Conservation (phyloP, 768 basidiomycete species). For the Stropharia rugosoannulata region DNA sequence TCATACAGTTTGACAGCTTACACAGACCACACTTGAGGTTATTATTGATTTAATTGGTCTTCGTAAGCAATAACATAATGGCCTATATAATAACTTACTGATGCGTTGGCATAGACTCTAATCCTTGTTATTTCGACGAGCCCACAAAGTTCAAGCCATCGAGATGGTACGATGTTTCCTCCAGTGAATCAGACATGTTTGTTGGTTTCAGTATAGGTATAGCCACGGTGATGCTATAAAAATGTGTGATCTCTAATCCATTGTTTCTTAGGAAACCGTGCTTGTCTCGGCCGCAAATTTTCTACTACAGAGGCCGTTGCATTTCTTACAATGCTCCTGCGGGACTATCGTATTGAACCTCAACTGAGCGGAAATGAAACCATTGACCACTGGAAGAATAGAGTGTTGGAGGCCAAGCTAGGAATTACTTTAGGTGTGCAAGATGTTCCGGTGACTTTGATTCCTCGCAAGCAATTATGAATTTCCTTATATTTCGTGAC, state of each 20-base stretch:
- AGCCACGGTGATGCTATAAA: constrained; percentile 5
- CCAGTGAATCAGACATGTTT: constrained; percentile 41
- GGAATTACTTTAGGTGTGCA: constrained; percentile 33
- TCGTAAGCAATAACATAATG: constrained; percentile 30
- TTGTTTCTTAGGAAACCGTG: constrained; percentile 39
- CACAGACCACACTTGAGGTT: constrained; percentile 23
- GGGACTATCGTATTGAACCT: constrained; percentile 54
- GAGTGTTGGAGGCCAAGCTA: constrained; percentile 37
- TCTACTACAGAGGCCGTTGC: constrained; percentile 52
- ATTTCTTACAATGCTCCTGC: constrained; percentile 51
- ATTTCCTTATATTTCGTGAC: too few relatives aligned
- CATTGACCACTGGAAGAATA: constrained; percentile 31
- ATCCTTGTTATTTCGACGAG: constrained; percentile 47
- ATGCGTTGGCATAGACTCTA: constrained; percentile 36
- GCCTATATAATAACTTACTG: neutral
- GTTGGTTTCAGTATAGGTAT: constrained; percentile 47
- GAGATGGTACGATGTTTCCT: constrained; percentile 45
- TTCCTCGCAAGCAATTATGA: constrained; percentile 16
- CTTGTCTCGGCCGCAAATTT: constrained; percentile 57
- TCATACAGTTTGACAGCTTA: neutral
- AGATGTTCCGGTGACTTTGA: constrained; percentile 32
- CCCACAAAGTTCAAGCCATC: constrained; percentile 48
- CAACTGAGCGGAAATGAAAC: constrained; percentile 37
- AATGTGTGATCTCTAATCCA: neutral
- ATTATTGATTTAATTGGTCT: constrained; percentile 49